These are phyloP conservation scores for Serpula lacrymans DNA, from an alignment of 768 basidiomycete species.

Conservation along the genomic window DNA sequence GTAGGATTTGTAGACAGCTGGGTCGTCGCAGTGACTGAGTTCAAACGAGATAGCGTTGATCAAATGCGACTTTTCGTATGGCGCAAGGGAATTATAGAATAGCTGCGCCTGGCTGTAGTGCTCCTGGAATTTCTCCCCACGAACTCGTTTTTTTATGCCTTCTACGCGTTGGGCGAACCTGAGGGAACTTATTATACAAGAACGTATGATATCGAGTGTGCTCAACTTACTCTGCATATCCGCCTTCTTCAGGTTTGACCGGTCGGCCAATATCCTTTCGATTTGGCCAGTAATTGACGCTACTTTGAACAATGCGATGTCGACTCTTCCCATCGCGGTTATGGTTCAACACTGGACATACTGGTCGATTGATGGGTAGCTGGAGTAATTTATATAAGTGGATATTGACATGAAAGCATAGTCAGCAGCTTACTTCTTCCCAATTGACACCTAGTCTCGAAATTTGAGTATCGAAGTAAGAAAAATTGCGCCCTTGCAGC, in stretches of 20 bases:
- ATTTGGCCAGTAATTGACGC: conserved; percentile 83
- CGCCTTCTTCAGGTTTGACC: conserved; percentile 48
- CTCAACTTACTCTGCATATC: conserved; percentile 49
- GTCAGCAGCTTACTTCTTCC: conserved; percentile 48
- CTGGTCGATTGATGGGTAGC: conserved; percentile 80
- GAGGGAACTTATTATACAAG: conserved; percentile 14
- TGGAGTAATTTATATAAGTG: conserved; percentile 18
- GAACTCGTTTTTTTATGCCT: conserved; percentile 57
- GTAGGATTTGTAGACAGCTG: conserved; percentile 63
- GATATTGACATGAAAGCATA: not conserved
- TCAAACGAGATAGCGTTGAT: conserved; percentile 75
- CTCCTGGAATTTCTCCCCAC: conserved; percentile 75
- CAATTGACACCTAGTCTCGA: conserved; percentile 80
- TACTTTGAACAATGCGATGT: conserved; percentile 53
- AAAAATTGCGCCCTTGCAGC: conserved; percentile 83
- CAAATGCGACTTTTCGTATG: conserved; percentile 70
- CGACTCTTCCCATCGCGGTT: conserved; percentile 61
- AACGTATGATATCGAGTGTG: not conserved
- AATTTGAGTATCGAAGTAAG: conserved; percentile 84
- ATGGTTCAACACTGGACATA: conserved; percentile 72
- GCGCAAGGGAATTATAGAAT: conserved; percentile 78
- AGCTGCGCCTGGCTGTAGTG: conserved; percentile 70
- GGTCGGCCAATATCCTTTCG: conserved; percentile 51
- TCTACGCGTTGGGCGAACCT: conserved; percentile 48
- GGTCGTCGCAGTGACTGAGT: conserved; percentile 79